Evolutionary conservation across 192 early-diverging fungal genomes (phyloP).

Genomic region (Allomyces macrogynus): DNA sequence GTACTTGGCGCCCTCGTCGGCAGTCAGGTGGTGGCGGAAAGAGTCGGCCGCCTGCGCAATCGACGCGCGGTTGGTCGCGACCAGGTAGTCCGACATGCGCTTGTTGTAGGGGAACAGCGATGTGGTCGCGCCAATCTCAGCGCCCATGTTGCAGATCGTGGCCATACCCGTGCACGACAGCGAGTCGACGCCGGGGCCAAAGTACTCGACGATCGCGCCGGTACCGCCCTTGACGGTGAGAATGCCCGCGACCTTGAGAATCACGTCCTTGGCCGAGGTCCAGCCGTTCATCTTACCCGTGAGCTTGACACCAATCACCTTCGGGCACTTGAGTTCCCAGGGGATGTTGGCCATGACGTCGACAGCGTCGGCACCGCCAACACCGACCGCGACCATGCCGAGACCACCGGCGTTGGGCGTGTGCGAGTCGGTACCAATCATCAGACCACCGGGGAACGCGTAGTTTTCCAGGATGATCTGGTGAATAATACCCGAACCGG

Average conservation of each 20-base stretch:
- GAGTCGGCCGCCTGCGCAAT: slow-evolving; percentile 59
- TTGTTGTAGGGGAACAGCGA: slow-evolving; percentile 87
- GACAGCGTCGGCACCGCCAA: slow-evolving; percentile 96
- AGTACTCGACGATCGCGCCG: slow-evolving; percentile 93
- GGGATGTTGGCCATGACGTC: slow-evolving; percentile 97
- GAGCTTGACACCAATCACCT: slow-evolving; percentile 79
- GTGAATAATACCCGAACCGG: slow-evolving; percentile 84
- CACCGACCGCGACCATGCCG: slow-evolving; percentile 89
- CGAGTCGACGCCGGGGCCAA: slow-evolving; percentile 81
- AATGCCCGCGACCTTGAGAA: slow-evolving; percentile 82
- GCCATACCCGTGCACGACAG: slow-evolving; percentile 96
- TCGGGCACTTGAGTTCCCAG: slow-evolving; percentile 98
- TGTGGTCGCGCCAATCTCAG: slow-evolving; percentile 93
- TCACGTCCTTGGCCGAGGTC: slow-evolving; percentile 90
- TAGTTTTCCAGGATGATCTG: slow-evolving; percentile 98
- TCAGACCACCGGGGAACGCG: slow-evolving; percentile 82
- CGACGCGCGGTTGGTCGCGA: slow-evolving; percentile 57
- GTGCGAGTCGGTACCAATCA: slow-evolving; percentile 97
- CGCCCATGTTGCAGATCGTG: slow-evolving; percentile 99
- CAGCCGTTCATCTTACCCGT: slow-evolving; percentile 72
- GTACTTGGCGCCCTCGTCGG: slow-evolving; percentile 72
- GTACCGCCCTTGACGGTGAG: slow-evolving; percentile 95
- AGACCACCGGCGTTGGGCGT: slow-evolving; percentile 96
- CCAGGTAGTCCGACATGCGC: slow-evolving; percentile 80
- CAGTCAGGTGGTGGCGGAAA: slow-evolving; percentile 72